phyloP scores from a whole-genome alignment of 192 early-diverging fungal species.

The Podila epicladia region DNA sequence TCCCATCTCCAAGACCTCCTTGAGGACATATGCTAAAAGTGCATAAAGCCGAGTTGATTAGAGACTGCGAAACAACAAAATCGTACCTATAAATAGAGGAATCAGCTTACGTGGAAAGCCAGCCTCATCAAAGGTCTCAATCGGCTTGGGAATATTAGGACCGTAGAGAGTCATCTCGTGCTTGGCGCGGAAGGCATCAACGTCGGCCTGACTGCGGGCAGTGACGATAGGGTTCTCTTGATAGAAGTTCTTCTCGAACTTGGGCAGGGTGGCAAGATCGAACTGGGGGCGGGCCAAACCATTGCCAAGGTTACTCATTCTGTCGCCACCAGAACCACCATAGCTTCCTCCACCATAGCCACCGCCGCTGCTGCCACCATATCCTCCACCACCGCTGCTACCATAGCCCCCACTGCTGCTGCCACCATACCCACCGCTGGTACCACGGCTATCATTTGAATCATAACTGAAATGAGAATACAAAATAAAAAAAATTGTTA shows the following conservation, averaged over 20 bases:
- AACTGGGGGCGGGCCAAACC: slow-evolving; percentile 71
- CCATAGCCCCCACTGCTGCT: slow-evolving; percentile 37
- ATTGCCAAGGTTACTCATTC: slow-evolving; percentile 65
- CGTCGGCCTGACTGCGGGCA: slow-evolving; percentile 71
- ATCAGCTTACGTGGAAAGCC: slow-evolving; percentile 77
- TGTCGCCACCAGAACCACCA: slow-evolving; percentile 56
- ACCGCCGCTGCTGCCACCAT: slow-evolving; percentile 17
- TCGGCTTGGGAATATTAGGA: slow-evolving; percentile 88
- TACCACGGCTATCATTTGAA: slow-evolving; percentile 59
- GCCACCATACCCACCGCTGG: slow-evolving; percentile 36
- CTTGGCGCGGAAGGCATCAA: slow-evolving; percentile 78
- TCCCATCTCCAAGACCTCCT: slow-evolving; percentile 85
- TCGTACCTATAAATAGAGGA: neutral
- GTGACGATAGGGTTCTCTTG: slow-evolving; percentile 81
- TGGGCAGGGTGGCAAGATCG: slow-evolving; percentile 72
- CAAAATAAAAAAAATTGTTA: neutral
- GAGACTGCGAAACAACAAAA: too few species aligned
- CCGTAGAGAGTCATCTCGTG: slow-evolving; percentile 90
- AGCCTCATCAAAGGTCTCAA: slow-evolving; percentile 89
- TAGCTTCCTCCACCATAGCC: slow-evolving; percentile 51
- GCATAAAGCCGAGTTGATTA: neutral
- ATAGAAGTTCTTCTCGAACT: slow-evolving; percentile 98
- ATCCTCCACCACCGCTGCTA: slow-evolving; percentile 37
- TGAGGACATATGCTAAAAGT: slow-evolving; percentile 78
- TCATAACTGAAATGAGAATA: slow-evolving; percentile 40